phyloP scores from a whole-genome alignment of 495 filamentous ascomycete species.

The Trichoderma gamsii region DNA sequence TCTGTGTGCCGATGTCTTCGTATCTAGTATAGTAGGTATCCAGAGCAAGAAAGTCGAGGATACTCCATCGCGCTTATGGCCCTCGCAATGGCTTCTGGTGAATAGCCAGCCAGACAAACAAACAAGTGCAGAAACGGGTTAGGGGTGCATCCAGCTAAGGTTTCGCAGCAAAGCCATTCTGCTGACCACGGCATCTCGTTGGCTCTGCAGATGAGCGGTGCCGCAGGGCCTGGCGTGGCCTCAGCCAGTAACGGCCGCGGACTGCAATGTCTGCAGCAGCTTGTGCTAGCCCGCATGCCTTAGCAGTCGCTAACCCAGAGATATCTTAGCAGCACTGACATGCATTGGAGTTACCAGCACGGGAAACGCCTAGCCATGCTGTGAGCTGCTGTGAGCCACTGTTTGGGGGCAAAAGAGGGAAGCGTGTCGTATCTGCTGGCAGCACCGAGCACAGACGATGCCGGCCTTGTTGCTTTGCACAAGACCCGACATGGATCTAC shows the following conservation, averaged over 20 bases:
- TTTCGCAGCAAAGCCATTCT: not conserved
- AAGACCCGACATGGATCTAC: no score
- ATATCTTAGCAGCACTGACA: no score
- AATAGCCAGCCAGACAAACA: not conserved
- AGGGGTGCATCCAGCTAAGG: not conserved
- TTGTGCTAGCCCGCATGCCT: no score
- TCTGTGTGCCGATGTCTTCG: not conserved
- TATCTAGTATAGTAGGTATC: not conserved
- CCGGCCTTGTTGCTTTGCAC: no score
- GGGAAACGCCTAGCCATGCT: no score
- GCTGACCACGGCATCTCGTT: not conserved
- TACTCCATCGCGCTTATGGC: not conserved
- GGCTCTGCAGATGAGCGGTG: not conserved
- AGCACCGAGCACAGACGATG: no score
- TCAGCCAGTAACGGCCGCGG: constrained; percentile 2
- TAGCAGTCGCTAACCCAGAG: no score
- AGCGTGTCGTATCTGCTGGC: no score
- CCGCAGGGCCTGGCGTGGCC: not conserved
- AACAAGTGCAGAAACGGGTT: not conserved
- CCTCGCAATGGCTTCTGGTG: not conserved
- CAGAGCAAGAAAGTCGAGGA: no score
- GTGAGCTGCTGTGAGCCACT: no score
- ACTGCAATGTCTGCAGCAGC: not conserved
- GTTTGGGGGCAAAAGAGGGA: no score
- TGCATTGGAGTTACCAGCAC: no score